Evolutionary conservation across 345 rosid genomes (phyloP).

Genomic region (Odontarrhena argentea): DNA sequence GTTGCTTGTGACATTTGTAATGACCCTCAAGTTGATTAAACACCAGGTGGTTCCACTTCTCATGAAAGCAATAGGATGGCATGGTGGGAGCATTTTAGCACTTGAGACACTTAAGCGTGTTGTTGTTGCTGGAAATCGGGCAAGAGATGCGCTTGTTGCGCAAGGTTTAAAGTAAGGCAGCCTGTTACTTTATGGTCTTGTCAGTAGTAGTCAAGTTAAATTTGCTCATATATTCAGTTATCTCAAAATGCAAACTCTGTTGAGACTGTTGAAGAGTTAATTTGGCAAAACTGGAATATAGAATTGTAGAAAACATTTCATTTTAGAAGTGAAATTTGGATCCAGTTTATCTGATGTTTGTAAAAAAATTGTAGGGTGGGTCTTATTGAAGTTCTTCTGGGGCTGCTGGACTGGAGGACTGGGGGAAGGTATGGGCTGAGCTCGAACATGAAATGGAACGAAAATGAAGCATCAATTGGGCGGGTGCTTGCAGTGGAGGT

Average conservation of each 20-base stretch:
- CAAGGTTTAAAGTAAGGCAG: conserved; percentile 91
- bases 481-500: conserved; percentile 99
- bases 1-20: conserved; percentile 17
- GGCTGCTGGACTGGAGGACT: conserved; percentile 96
- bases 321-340: not conserved
- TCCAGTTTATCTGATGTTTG: conserved; percentile 11
- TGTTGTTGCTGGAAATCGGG: conserved; percentile 96
- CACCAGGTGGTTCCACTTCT: conserved; percentile 95
- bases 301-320: not conserved
- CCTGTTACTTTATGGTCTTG: not conserved
- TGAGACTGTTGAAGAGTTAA: not conserved
- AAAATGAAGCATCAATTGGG: conserved; percentile 96
- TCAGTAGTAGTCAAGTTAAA: not conserved
- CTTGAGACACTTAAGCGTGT: conserved; percentile 95
- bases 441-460: conserved; percentile 98
- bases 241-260: conserved; percentile 2
- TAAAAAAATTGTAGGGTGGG: conserved; percentile 64
- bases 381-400: conserved; percentile 92
- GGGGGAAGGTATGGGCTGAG: conserved; percentile 89
- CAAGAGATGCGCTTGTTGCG: conserved; percentile 98
- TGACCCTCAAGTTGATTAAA: conserved; percentile 34
- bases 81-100: conserved; percentile 97
- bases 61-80: conserved; percentile 99
- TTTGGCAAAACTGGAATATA: not conserved
- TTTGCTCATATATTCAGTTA: not conserved